Conservation (phyloP, 495 filamentous ascomycete species). For the Cudoniella acicularis region DNA sequence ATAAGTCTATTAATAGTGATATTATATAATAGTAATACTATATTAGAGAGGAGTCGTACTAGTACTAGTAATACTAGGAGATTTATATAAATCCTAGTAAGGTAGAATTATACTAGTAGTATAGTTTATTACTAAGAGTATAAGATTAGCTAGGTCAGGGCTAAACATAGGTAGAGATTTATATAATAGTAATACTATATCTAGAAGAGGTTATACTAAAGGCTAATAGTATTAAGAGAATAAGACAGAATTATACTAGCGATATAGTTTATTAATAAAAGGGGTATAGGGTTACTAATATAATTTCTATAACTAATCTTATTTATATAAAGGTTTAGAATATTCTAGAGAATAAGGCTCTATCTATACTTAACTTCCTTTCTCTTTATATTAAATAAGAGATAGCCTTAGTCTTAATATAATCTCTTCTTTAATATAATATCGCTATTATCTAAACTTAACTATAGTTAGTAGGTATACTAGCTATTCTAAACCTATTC, state of each 20-base stretch:
- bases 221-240: neutral
- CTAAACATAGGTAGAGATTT: neutral
- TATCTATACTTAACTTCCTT: neutral
- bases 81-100: too few relatives aligned
- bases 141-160: neutral
- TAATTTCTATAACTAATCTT: neutral
- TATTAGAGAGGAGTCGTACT: too few relatives aligned
- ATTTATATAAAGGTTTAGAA: neutral
- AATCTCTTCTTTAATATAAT: conserved; percentile 19
- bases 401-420: conserved; percentile 14
- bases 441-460: conserved; percentile 14
- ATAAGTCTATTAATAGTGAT: too few relatives aligned
- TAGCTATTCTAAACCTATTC: neutral
- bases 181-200: neutral
- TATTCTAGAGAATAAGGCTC: neutral
- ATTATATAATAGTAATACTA: too few relatives aligned
- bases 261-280: neutral
- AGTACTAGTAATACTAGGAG: too few relatives aligned
- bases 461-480: conserved; percentile 13
- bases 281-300: neutral
- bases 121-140: too few relatives aligned
- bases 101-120: too few relatives aligned
- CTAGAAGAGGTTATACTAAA: neutral
- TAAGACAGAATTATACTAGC: neutral
- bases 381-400: neutral